These are phyloP conservation scores for Anthoceros angustus DNA, from an alignment of 225 moss, liverwort and hornwort species.

Conservation along the genomic window DNA sequence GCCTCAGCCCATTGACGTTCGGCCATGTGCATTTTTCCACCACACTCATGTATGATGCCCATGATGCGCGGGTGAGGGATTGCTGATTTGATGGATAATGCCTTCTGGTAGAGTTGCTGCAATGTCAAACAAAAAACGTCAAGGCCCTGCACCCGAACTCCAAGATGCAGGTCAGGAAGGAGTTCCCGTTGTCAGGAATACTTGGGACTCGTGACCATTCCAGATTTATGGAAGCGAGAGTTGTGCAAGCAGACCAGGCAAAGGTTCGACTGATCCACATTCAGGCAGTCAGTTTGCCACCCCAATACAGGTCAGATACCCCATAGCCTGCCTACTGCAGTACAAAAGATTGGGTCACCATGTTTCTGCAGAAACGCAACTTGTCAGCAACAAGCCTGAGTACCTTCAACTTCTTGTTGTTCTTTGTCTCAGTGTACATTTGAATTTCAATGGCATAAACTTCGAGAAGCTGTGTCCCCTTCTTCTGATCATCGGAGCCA, in stretches of 20 bases:
- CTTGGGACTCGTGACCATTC: no score
- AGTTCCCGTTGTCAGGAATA: no score
- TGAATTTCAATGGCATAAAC: conserved; percentile 99
- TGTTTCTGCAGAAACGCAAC: neutral
- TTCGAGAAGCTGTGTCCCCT: conserved; percentile 94
- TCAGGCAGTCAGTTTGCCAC: no score
- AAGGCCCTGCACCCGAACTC: neutral
- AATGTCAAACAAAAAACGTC: neutral
- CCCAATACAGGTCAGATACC: no score
- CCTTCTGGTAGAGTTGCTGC: conserved; percentile 98
- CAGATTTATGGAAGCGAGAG: no score
- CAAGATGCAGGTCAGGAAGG: no score
- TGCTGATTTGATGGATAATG: conserved; percentile 91
- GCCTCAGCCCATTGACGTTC: conserved; percentile 99
- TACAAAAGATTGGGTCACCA: neutral
- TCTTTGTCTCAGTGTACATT: conserved; percentile 99
- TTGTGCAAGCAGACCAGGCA: no score
- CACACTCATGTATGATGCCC: conserved; percentile 99
- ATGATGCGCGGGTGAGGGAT: conserved; percentile 99
- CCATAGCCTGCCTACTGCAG: no score
- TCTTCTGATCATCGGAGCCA: conserved; percentile 97
- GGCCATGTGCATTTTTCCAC: conserved; percentile 99
- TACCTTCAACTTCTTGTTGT: conserved; percentile 99
- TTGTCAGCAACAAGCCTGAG: neutral
- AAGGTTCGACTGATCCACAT: no score